Conservation (phyloP, 176 grass and related monocot species). For the Cocos nucifera region DNA sequence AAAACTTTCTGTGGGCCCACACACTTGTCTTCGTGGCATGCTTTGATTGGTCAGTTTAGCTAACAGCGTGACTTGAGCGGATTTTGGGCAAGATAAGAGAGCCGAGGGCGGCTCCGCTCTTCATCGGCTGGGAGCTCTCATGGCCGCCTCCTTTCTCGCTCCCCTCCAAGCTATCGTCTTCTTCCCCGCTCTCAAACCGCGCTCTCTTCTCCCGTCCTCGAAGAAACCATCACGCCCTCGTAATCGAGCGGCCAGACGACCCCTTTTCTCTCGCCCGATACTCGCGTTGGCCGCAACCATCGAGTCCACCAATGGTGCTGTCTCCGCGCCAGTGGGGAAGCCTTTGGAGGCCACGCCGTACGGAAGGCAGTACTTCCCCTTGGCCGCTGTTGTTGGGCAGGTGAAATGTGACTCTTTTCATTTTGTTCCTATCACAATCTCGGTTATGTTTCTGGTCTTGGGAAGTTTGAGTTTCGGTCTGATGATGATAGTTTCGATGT, state of each 20-base stretch:
- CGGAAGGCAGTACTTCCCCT: constrained; percentile 79
- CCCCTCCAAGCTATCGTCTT: background rate
- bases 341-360: constrained; percentile 20
- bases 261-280: constrained; percentile 3
- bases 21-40: no score
- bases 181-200: background rate
- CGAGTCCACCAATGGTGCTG: constrained; percentile 62
- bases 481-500: no score
- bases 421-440: background rate
- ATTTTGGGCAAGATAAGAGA: no score
- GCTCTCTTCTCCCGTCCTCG: background rate
- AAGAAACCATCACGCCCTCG: background rate
- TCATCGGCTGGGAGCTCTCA: no score
- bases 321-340: constrained; percentile 18
- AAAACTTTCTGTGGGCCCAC: no score
- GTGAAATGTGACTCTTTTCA: constrained; percentile 19
- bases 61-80: no score
- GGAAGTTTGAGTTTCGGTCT: background rate
- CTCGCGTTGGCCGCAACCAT: constrained; percentile 43
- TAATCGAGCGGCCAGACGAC: background rate
- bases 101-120: no score
- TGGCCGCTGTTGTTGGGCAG: constrained; percentile 89
- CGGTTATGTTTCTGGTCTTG: background rate
- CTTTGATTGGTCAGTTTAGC: no score
- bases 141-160: background rate